Evolutionary conservation across 768 basidiomycete genomes (phyloP).

Genomic region (Hydnomerulius pinastri): DNA sequence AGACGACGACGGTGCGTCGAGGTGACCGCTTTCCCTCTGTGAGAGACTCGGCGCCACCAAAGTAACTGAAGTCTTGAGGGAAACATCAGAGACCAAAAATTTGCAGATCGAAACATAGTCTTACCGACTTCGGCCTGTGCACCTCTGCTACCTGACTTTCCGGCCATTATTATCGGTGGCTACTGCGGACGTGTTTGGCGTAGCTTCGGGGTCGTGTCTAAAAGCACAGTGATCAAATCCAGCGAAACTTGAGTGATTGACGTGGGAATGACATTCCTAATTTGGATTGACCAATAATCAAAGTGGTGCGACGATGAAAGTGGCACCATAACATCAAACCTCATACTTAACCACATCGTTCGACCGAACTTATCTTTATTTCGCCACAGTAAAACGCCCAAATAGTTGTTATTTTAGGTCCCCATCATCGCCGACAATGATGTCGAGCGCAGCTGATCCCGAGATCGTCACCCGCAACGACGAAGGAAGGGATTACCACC

Average conservation of each 20-base stretch:
- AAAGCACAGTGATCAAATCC: too few relatives aligned
- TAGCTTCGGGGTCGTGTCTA: background rate
- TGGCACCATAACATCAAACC: constrained; percentile 24
- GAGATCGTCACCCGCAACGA: constrained; percentile 5
- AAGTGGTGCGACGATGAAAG: constrained; percentile 26
- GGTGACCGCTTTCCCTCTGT: constrained; percentile 53
- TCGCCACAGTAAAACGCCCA: background rate
- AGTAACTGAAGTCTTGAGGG: constrained; percentile 71
- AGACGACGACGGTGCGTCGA: constrained; percentile 49
- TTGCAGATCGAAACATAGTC: background rate
- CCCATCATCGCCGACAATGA: constrained; percentile 10
- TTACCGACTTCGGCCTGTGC: constrained; percentile 19
- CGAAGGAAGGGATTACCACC: background rate
- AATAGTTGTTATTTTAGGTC: background rate
- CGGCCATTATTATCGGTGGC: constrained; percentile 8
- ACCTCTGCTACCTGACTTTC: constrained; percentile 12
- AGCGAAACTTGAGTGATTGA: background rate
- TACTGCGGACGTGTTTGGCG: background rate
- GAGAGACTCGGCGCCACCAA: constrained; percentile 81
- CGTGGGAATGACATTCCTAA: constrained; percentile 29
- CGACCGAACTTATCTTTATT: background rate
- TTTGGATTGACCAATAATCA: constrained; percentile 9
- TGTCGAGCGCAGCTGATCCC: constrained; percentile 14
- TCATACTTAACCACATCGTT: background rate
- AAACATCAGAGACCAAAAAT: background rate